These are phyloP conservation scores for Coleophoma eucalyptorum DNA, from an alignment of 2,329 filamentous ascomycete species.

Conservation along the genomic window DNA sequence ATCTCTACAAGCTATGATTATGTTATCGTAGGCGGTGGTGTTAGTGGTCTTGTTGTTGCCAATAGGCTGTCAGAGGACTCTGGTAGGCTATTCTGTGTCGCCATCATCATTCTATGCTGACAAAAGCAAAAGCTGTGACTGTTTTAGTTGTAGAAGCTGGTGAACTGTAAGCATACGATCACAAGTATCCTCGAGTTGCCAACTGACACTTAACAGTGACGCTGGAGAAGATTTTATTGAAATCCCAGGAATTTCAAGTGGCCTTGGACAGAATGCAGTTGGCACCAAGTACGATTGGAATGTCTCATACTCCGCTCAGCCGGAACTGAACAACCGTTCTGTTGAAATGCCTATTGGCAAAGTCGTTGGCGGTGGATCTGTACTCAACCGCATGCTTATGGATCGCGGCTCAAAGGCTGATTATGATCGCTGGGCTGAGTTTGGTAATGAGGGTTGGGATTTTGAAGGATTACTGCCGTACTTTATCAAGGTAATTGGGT, in stretches of 20 bases:
- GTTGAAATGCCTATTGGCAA: not conserved
- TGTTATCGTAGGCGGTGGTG: conserved; percentile 39
- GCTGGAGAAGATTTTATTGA: not conserved
- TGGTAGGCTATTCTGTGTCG: not conserved
- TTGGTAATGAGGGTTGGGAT: conserved; percentile 40
- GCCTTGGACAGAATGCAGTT: not conserved
- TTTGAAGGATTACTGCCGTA: conserved; percentile 32
- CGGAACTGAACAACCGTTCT: not conserved
- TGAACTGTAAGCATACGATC: not conserved
- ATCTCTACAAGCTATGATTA: conserved; percentile 22
- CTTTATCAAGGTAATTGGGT: not conserved
- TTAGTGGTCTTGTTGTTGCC: conserved; percentile 38
- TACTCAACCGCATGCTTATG: conserved; percentile 34
- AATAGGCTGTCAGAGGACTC: conserved; percentile 34
- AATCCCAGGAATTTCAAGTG: not conserved
- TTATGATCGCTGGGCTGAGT: conserved; percentile 37
- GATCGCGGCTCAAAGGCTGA: conserved; percentile 31
- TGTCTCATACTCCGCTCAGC: not conserved
- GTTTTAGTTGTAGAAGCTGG: not conserved
- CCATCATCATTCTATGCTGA: too few relatives aligned
- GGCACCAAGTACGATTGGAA: conserved; percentile 1
- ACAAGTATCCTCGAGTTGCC: not conserved
- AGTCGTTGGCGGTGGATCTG: conserved; percentile 31
- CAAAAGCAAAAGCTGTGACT: not conserved
- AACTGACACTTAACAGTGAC: not conserved